Conservation (phyloP, 2,329 filamentous ascomycete genomes). For the Fusarium neocosmosporiellum region DNA sequence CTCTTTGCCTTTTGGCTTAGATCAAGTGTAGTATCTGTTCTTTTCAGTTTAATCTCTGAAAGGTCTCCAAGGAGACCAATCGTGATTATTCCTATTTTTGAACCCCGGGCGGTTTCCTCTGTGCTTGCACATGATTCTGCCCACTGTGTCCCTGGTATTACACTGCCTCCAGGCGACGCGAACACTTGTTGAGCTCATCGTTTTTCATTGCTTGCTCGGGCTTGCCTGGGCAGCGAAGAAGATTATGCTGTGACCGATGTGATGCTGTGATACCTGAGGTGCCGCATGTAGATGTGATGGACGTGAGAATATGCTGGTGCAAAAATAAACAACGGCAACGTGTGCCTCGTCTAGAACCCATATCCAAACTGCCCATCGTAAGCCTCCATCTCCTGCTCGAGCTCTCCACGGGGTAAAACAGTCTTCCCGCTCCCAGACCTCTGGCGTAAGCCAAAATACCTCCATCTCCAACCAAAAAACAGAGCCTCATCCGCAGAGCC, state of each 20-base stretch:
- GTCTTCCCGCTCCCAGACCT: neutral
- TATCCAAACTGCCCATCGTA: neutral
- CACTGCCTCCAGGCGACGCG: slow-evolving; percentile 56
- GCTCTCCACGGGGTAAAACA: slow-evolving; percentile 8
- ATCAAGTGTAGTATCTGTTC: slow-evolving; percentile 98
- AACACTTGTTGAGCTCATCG: slow-evolving; percentile 40
- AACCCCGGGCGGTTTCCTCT: slow-evolving; percentile 47
- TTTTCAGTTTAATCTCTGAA: slow-evolving; percentile 98
- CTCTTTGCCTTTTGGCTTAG: slow-evolving; percentile 75
- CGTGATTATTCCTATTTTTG: slow-evolving; percentile 82
- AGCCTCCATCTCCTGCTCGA: neutral
- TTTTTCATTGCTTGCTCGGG: slow-evolving; percentile 50
- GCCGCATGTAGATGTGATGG: neutral
- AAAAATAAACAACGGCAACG: neutral
- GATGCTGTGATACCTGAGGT: neutral
- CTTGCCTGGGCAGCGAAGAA: slow-evolving; percentile 50
- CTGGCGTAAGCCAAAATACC: slow-evolving; percentile 23
- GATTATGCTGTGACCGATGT: neutral
- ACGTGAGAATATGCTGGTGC: neutral
- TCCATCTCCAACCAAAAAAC: neutral
- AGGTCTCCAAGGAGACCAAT: slow-evolving; percentile 77
- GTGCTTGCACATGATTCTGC: slow-evolving; percentile 51
- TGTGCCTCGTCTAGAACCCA: neutral
- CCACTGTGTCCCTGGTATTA: slow-evolving; percentile 55
- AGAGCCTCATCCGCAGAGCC: slow-evolving; percentile 35